These are phyloP conservation scores for Penicillium sp. DNA, from an alignment of 2,329 filamentous ascomycete species.

Conservation along the genomic window DNA sequence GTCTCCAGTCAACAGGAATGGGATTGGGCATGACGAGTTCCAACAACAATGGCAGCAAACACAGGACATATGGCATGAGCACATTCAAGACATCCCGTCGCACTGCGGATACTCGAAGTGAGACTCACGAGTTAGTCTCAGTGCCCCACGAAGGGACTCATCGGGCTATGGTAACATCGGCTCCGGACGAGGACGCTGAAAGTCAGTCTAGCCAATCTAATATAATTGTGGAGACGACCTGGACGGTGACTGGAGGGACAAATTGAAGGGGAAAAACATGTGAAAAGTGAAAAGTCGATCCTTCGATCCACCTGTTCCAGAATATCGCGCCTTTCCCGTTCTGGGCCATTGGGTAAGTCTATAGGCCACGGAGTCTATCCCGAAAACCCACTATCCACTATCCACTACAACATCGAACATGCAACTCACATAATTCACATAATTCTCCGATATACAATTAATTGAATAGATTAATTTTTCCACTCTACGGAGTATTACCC, in stretches of 20 bases:
- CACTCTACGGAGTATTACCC: not conserved
- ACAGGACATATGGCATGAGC: constrained; percentile 11
- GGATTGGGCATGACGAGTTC: constrained; percentile 13
- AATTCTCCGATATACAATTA: too few relatives aligned
- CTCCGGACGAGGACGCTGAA: constrained; percentile 17
- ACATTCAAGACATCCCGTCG: constrained; percentile 9
- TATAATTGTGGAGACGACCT: constrained; percentile 25
- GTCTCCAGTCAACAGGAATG: constrained; percentile 25
- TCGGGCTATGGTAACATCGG: constrained; percentile 11
- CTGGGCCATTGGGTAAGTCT: not conserved
- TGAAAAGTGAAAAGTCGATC: not conserved
- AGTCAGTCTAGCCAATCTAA: constrained; percentile 22
- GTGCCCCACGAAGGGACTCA: constrained; percentile 9
- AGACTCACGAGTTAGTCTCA: constrained; percentile 12
- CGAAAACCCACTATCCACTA: not conserved
- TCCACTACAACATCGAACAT: too few relatives aligned
- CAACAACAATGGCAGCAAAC: constrained; percentile 10
- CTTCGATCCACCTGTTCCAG: not conserved
- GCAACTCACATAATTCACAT: too few relatives aligned
- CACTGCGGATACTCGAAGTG: constrained; percentile 5
- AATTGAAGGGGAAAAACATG: not conserved
- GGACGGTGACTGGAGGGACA: constrained; percentile 15
- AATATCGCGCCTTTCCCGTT: not conserved
- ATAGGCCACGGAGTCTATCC: not conserved
- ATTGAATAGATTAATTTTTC: not conserved